Evolutionary conservation across 192 early-diverging fungal species (phyloP), one percentile per base, ranked within the genome.

Genomic region (Spinellus fusiger): DNA sequence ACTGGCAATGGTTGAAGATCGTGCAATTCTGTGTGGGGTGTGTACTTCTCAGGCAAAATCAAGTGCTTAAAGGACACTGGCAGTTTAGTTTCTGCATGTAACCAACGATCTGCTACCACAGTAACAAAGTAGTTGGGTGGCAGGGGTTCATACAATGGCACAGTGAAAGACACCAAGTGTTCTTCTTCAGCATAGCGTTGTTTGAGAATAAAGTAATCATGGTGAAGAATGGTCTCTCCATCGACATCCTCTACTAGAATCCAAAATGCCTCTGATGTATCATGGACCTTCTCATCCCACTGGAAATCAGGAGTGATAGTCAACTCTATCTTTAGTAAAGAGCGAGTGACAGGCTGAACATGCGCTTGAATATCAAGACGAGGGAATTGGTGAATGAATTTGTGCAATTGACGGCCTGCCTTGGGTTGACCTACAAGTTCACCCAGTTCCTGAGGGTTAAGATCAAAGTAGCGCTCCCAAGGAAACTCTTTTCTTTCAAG

Each of bases 101-200:
- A 69, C 97, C 97, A 99, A 2, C 95, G 84, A 73, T 99, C 97
- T 31, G 92, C 90, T n/a, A 93, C 75, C 3, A 98, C 78, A 35
- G 79, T 79, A 47, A 99, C 89, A 76, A 96, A 99, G 72, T 93
- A 98, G 69, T 98, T 96, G 16, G 97, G 96, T 54, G 93, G 93
- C 49, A 98, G 69, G 32, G 96, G 95, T 31, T 98, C 95, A 53
- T 80, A 87, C 31, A 99, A 70, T 5, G 92, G 90, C 0, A 95
- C 92, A 1, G 94, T 93, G 60, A 99, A 98, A 23, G 86, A 85
- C 15, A 93, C 80, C 28, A 83, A 57, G 66, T 98, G 95, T 55
- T 96, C 90, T 55, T 93, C 91, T 46, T 73, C 73, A 0, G 82
- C 86, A 51, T 97, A 96, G 32, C 81, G 81, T 56, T 86, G 80